Evolutionary conservation across 2,329 filamentous ascomycete species (phyloP).

Genomic region (Trichophyton mentagrophytes): DNA sequence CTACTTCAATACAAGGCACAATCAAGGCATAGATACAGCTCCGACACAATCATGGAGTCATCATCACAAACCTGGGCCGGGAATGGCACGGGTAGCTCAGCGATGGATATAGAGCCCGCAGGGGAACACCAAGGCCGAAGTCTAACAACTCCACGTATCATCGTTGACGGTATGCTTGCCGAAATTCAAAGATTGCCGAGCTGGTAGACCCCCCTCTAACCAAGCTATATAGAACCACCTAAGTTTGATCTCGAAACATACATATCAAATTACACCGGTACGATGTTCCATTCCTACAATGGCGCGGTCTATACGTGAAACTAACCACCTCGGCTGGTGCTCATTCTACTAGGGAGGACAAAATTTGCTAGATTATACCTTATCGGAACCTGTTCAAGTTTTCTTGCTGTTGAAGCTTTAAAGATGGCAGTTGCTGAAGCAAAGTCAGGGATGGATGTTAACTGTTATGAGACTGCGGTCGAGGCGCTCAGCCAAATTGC

Average conservation of each 20-base stretch:
- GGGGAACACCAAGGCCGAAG: not conserved
- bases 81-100: not conserved
- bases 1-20: not conserved
- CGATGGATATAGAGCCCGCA: not conserved
- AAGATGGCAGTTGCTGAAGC: constrained; percentile 64
- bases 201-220: not conserved
- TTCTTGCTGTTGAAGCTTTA: constrained; percentile 66
- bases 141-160: not conserved
- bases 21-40: not conserved
- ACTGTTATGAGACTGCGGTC: constrained; percentile 56
- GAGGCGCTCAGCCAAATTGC: constrained; percentile 50
- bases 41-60: not conserved
- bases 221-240: constrained; percentile 49
- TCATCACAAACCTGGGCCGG: not conserved
- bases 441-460: constrained; percentile 60
- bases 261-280: constrained; percentile 77
- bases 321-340: not conserved
- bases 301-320: constrained; percentile 1
- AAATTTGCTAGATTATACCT: constrained; percentile 67
- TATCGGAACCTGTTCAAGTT: constrained; percentile 66
- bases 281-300: constrained; percentile 9
- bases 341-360: constrained; percentile 51
- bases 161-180: constrained; percentile 2
- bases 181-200: not conserved
- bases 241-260: constrained; percentile 89